phyloP scores from a whole-genome alignment of 2,329 filamentous ascomycete species.

The Hypoxylon sp. region DNA sequence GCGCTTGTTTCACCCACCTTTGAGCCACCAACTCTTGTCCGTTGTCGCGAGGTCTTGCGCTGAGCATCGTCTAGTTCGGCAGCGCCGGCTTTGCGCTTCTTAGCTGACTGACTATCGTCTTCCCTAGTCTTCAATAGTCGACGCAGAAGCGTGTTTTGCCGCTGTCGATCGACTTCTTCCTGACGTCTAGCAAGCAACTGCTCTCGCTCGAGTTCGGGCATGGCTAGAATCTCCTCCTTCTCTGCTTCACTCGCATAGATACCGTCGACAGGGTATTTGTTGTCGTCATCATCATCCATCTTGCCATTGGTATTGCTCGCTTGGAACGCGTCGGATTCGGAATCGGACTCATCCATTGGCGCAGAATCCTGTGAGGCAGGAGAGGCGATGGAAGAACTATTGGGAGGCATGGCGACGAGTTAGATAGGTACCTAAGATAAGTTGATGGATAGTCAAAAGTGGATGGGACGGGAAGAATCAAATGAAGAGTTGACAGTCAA shows the following conservation, averaged over 20 bases:
- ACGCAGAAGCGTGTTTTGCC: constrained; percentile 85
- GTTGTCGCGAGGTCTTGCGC: constrained; percentile 79
- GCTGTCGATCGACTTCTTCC: constrained; percentile 82
- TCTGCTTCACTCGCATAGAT: constrained; percentile 81
- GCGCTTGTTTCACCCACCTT: constrained; percentile 77
- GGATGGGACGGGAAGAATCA: background rate
- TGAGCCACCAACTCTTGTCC: constrained; percentile 74
- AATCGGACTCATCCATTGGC: constrained; percentile 90
- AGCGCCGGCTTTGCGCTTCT: constrained; percentile 82
- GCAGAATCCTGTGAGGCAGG: constrained; percentile 83
- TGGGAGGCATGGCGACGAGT: constrained; percentile 19
- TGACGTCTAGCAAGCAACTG: constrained; percentile 89
- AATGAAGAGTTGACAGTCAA: background rate
- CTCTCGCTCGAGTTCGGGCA: constrained; percentile 93
- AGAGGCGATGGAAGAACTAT: constrained; percentile 78
- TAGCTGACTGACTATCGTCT: constrained; percentile 71
- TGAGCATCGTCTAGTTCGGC: constrained; percentile 83
- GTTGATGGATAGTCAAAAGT: background rate
- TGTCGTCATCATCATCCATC: constrained; percentile 63
- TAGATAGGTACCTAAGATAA: constrained; percentile 28
- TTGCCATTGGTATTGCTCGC: constrained; percentile 50
- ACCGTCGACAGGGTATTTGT: constrained; percentile 87
- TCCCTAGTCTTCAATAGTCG: constrained; percentile 78
- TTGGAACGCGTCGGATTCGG: constrained; percentile 74
- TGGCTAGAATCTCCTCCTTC: constrained; percentile 82